These are phyloP conservation scores for Basidiobolus meristosporus DNA, from an alignment of 371 early-diverging fungal genomes.

Conservation along the genomic window DNA sequence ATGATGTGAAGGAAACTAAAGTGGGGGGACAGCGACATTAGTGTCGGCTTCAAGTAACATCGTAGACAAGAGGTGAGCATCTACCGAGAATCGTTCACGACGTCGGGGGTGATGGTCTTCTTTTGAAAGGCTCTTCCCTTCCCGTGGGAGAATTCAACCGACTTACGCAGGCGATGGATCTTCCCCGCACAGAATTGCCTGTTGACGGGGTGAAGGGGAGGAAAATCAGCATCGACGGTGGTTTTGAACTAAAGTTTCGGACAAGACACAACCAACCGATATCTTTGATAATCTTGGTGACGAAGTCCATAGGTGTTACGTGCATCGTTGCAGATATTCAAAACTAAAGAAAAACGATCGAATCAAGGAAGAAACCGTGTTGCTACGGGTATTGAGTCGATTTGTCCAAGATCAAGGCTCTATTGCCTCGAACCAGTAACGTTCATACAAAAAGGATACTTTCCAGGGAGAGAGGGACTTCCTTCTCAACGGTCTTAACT, in stretches of 20 bases:
- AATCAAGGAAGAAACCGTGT: too few relatives aligned
- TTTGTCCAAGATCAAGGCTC: too few relatives aligned
- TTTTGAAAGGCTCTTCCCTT: constrained; percentile 23
- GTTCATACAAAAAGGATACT: too few relatives aligned
- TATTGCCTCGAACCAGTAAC: too few relatives aligned
- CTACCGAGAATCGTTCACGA: constrained; percentile 23
- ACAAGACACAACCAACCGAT: constrained; percentile 19
- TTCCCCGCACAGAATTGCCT: constrained; percentile 49
- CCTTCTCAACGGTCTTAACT: too few relatives aligned
- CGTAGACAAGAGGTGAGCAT: neutral
- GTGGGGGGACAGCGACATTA: neutral
- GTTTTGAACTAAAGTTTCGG: neutral
- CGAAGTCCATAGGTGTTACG: constrained; percentile 65
- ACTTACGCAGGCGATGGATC: constrained; percentile 37
- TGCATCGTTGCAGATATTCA: too few relatives aligned
- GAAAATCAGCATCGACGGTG: neutral
- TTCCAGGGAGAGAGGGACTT: too few relatives aligned
- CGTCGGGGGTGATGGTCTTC: constrained; percentile 20
- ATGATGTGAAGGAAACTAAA: constrained; percentile 31
- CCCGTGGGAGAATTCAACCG: constrained; percentile 27
- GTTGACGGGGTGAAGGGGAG: neutral
- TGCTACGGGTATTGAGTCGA: too few relatives aligned
- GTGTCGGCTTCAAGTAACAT: neutral
- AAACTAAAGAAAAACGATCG: too few relatives aligned
- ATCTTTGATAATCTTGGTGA: constrained; percentile 64